Evolutionary conservation across 1,284 basidiomycete genomes (phyloP).

Genomic region (Papiliotrema nemorosa): DNA sequence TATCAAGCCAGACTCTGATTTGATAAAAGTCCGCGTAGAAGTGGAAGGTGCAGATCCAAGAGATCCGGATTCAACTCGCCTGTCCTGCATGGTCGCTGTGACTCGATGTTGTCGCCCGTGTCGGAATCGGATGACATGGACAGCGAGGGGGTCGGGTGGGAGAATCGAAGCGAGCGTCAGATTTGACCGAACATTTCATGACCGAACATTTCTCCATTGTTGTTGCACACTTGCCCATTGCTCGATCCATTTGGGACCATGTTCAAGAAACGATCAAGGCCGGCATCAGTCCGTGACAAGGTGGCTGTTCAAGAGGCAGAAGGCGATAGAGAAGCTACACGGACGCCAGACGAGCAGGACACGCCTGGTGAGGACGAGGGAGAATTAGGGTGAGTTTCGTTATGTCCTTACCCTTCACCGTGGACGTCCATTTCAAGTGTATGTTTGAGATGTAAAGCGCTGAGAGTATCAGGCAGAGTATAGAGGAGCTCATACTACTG

Average conservation of each 20-base stretch:
- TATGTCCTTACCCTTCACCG: background rate
- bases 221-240: background rate
- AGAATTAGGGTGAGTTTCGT: conserved; percentile 8
- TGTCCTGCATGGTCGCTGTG: background rate
- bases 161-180: too few species aligned
- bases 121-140: background rate
- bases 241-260: conserved; percentile 20
- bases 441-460: background rate
- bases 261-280: conserved; percentile 52
- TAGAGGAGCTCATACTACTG: conserved; percentile 80
- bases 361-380: conserved; percentile 14
- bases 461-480: conserved; percentile 35
- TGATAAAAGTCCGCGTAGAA: background rate
- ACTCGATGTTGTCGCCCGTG: background rate
- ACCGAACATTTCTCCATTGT: background rate
- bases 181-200: too few species aligned
- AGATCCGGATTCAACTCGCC: background rate
- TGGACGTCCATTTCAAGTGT: background rate
- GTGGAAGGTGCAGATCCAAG: background rate
- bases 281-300: conserved; percentile 42
- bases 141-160: too few species aligned
- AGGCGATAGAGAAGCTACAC: conserved; percentile 3
- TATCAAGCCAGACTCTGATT: background rate
- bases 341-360: conserved; percentile 3
- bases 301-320: conserved; percentile 10